Evolutionary conservation across 164 flowering plant genomes (phyloP).

Genomic region (Paratinospora sagittata): DNA sequence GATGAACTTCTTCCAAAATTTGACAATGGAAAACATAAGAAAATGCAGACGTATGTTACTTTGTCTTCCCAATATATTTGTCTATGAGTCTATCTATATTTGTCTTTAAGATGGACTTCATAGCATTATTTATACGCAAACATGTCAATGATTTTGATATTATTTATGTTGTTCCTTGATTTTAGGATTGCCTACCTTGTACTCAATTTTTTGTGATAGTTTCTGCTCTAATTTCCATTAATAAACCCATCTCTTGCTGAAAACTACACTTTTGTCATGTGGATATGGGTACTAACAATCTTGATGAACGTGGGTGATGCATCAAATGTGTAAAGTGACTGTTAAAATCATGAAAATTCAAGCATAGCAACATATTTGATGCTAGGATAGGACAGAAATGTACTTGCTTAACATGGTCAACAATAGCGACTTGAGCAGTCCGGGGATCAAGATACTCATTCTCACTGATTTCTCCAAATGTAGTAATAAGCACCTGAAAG

Average conservation of each 20-base stretch:
- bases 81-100: background rate
- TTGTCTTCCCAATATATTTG: background rate
- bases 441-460: conserved; percentile 85
- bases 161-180: background rate
- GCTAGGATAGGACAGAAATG: conserved; percentile 5
- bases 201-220: background rate
- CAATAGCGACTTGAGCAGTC: conserved; percentile 79
- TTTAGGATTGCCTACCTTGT: background rate
- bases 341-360: background rate
- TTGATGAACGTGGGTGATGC: background rate
- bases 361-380: background rate
- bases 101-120: background rate
- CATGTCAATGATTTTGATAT: background rate
- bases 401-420: conserved; percentile 93
- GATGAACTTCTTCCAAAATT: too few relatives aligned
- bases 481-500: conserved; percentile 67
- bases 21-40: background rate
- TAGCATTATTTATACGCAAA: background rate
- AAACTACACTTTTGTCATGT: background rate
- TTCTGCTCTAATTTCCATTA: background rate
- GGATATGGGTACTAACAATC: background rate
- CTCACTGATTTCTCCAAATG: conserved; percentile 60
- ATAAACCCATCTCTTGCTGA: background rate
- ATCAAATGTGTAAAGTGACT: background rate
- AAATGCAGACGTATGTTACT: background rate